Evolutionary conservation across 306 rosid species (phyloP).

Genomic region (Luffa aegyptiaca): DNA sequence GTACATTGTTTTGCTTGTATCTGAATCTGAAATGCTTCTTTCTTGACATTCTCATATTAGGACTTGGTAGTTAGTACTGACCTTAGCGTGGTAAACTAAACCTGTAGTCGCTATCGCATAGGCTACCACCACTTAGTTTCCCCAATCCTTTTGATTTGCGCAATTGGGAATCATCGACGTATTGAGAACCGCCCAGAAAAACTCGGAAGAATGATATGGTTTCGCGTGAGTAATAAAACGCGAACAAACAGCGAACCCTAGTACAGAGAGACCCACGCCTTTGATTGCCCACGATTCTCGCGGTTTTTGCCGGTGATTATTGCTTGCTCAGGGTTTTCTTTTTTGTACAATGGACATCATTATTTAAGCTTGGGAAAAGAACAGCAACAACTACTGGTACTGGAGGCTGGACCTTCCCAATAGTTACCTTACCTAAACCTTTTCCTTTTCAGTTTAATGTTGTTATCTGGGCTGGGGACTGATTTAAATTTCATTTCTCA

Average conservation of each 20-base stretch:
- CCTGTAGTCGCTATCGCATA: neutral
- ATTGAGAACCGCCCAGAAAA: no score
- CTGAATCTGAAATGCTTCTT: neutral
- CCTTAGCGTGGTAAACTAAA: neutral
- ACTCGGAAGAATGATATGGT: neutral
- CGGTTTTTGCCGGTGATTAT: slow-evolving; percentile 2
- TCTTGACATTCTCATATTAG: neutral
- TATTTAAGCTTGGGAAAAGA: neutral
- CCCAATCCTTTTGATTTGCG: neutral
- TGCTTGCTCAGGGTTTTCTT: neutral
- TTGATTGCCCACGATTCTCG: slow-evolving; percentile 9
- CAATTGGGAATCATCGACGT: no score
- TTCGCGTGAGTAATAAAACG: neutral
- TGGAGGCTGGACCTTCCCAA: neutral
- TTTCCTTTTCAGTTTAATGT: neutral
- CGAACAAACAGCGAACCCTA: slow-evolving; percentile 4
- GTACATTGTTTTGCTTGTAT: neutral
- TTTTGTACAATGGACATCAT: neutral
- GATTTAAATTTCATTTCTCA: neutral
- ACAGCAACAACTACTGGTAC: neutral
- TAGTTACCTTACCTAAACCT: neutral
- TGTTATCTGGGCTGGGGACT: neutral
- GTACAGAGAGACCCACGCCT: slow-evolving; percentile 10
- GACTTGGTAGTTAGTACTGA: neutral
- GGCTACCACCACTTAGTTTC: neutral